Base-by-base conservation (phyloP, 2,329 filamentous ascomycete genomes). In the Dactylonectria estremocensis region DNA sequence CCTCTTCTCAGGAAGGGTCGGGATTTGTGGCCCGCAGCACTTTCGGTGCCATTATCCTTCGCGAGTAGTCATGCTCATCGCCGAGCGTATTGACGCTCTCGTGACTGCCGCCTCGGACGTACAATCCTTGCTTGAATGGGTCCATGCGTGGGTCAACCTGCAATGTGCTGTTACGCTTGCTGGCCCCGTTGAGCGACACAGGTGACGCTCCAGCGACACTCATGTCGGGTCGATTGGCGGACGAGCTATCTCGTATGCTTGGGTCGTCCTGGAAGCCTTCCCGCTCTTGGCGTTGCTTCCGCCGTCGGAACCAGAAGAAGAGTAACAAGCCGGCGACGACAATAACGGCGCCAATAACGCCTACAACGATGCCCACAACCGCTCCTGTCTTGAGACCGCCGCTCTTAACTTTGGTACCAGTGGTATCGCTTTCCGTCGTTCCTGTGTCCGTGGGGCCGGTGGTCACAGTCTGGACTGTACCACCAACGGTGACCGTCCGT, bases 41-140 rank as follows among this genome's bases (percentile, higher is more conserved):
- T 73, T 86, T 82, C 10, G 86, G 84, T 49, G 85, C 81, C 56
- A 86, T 87, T 14, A 91, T 89, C 71, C 85, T 83, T 69, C 90
- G 83, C 45, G 89, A 91, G 75, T 92, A 92, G 71, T 92, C 90
- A 66, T 90, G 88, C 68, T 91, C 88, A 75, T 92, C 90, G 64
- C 87, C 87, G 5, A 92, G 80, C 1, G 89, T 91, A 71, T 88
- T 88, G 75, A 92, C 80, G 75, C 89, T 91, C 76, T 91, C 89
- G 68, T 86, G 86, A 72, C 89, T 91, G 77, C 87, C 87, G 72
- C 86, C 90, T 28, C 87, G 83, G 49, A 82, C 81, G 76, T 91
- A 91, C 13, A 90, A 80, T 18, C 86, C 86, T 40, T 85, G 83
- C 54, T 87, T 85, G 68, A 88, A 90, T 0, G 89, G 89, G 73